These are phyloP conservation scores for Silene coronaria DNA, from an alignment of 179 eudicot genomes.

Conservation along the genomic window DNA sequence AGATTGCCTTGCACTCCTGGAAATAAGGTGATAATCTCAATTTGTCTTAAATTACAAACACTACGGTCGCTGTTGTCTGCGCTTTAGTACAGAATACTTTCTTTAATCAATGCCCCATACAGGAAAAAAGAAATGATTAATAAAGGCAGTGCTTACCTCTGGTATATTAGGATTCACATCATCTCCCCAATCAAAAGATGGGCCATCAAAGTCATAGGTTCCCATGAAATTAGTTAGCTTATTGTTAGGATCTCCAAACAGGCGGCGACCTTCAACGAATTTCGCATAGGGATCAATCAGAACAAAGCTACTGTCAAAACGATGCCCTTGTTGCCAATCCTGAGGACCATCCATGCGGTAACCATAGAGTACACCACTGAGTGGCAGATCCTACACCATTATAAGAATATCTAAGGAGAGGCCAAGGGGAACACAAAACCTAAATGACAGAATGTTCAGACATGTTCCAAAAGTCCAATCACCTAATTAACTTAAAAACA, in stretches of 20 bases:
- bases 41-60: not conserved
- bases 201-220: slow-evolving; percentile 71
- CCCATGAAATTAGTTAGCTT: slow-evolving; percentile 60
- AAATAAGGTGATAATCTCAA: not conserved
- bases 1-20: not conserved
- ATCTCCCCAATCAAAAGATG: slow-evolving; percentile 84
- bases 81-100: not conserved
- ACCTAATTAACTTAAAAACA: not conserved
- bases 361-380: slow-evolving; percentile 67
- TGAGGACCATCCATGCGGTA: slow-evolving; percentile 85
- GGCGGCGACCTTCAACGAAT: slow-evolving; percentile 79
- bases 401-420: not conserved
- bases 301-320: slow-evolving; percentile 61
- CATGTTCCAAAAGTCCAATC: not conserved
- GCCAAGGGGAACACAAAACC: not conserved
- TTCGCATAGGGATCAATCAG: slow-evolving; percentile 91
- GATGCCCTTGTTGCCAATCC: slow-evolving; percentile 86
- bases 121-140: not conserved
- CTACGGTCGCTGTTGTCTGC: not conserved
- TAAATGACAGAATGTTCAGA: not conserved
- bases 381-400: slow-evolving; percentile 59
- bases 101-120: not conserved
- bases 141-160: slow-evolving; percentile 49
- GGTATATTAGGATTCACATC: slow-evolving; percentile 69
- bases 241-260: slow-evolving; percentile 65